Base-by-base conservation (phyloP, 306 rosid genomes). In the Vigna reflexopilosa region DNA sequence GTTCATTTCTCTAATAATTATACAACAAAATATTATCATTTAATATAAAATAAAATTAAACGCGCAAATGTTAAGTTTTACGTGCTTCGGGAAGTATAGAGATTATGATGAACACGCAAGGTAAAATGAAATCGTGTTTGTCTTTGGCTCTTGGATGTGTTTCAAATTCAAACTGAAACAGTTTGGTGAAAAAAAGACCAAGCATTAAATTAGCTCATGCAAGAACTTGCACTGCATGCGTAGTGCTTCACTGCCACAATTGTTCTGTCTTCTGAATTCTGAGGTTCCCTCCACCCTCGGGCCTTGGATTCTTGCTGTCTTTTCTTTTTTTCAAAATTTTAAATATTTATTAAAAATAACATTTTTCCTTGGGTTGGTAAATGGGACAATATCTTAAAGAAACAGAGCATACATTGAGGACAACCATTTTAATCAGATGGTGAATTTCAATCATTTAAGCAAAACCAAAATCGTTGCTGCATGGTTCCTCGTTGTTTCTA, bases 121-220 rank as follows among this genome's bases (percentile, higher is more conserved):
- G 3, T 13, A 42, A 42, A 44, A 4, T 15, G n/a, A 34, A 40
- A 22, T 67, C 20, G 70, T 22, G 19, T 40, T 14, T 24, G 26
- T 32, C 26, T 34, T 32, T 20, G 7, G 2, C 4, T 67, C 73
- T 47, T 24, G 40, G 40, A 48, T 67, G 24, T 24, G 73, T 47
- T 69, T 8, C 44, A 5, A 42, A 19, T 63, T 63, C 51, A 63
- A 48, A 75, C 49, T 63, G 63, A 49, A 11, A 47, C 3, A 6
- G 4, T 42, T 38, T 22, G 17, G 3, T 22, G 42, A 15, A 19
- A 72, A 2, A 10, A n/a, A 7, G 59, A 57, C 17, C 16, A 38
- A 13, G 55, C 70, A 74, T 42, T 73, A 56, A 73, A 57, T 73
- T 56, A 73, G 42, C 14, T 30, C 66, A 19, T 17, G 67, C 45